Percentiles rank a stretch among this genome's conserved stretches.
These are phyloP conservation scores for Arctium minus DNA, from an alignment of 129 eudicot genomes.

Conservation along the genomic window DNA sequence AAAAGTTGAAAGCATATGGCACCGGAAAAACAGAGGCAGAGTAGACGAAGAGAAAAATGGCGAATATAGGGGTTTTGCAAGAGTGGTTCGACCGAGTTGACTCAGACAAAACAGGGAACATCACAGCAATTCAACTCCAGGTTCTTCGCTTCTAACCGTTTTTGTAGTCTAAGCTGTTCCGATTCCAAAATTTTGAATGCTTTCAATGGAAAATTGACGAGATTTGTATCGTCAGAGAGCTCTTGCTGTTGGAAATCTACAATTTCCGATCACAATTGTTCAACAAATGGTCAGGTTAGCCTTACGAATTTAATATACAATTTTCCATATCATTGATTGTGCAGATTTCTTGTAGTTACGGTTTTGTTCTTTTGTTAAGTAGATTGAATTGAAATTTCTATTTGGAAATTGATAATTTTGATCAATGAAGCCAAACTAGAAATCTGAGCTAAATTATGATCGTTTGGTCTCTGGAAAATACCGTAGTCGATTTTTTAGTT, in stretches of 20 bases:
- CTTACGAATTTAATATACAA: neutral
- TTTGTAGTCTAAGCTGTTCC: neutral
- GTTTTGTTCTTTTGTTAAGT: neutral
- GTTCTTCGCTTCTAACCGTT: constrained; percentile 30
- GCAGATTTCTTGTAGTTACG: neutral
- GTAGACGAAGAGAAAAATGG: constrained; percentile 38
- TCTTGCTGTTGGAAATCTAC: constrained; percentile 80
- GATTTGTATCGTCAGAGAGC: constrained; percentile 51
- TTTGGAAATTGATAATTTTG: constrained; percentile 1
- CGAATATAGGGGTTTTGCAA: constrained; percentile 45
- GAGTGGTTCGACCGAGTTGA: constrained; percentile 96
- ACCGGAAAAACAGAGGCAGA: neutral
- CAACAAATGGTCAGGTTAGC: constrained; percentile 92
- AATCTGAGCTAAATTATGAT: neutral
- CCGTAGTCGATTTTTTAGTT: neutral
- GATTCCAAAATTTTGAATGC: neutral
- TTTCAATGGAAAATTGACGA: neutral
- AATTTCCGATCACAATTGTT: constrained; percentile 69
- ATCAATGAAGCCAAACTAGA: neutral
- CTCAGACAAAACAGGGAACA: constrained; percentile 70
- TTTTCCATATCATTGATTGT: neutral
- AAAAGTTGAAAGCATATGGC: neutral
- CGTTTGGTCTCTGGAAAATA: neutral
- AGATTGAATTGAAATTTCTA: neutral
- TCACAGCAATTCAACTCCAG: constrained; percentile 77